These are phyloP conservation scores for Lentinula novae-zelandiae DNA, from an alignment of 1,284 basidiomycete genomes.

Conservation along the genomic window DNA sequence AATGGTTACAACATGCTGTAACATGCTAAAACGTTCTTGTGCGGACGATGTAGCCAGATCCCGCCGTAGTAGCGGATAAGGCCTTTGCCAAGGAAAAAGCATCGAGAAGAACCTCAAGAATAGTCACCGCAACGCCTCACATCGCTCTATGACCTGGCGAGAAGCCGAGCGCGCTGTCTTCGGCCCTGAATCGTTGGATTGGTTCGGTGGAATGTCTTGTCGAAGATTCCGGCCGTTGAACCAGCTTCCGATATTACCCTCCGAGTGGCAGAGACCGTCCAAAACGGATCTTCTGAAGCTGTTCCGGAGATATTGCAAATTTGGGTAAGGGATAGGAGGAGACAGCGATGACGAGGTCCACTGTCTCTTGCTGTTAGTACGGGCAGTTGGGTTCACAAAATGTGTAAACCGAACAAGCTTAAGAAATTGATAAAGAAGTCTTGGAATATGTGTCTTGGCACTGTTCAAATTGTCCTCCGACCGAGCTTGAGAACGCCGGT, in stretches of 20 bases:
- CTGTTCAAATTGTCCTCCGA: background rate
- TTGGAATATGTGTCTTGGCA: background rate
- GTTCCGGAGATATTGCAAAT: background rate
- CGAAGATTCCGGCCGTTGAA: background rate
- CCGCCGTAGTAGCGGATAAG: conserved; percentile 2
- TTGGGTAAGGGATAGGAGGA: background rate
- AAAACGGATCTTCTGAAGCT: background rate
- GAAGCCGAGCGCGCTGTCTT: background rate
- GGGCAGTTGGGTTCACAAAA: background rate
- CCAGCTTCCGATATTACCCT: background rate
- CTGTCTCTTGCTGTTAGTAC: no score
- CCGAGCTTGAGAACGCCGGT: background rate
- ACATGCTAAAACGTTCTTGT: background rate
- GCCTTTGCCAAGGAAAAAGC: background rate
- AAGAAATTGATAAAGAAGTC: background rate
- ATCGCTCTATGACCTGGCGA: background rate
- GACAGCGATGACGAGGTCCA: background rate
- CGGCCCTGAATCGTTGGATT: background rate
- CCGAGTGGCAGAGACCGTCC: background rate
- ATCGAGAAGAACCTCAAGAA: background rate
- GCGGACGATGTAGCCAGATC: background rate
- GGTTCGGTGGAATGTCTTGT: background rate
- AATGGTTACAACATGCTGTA: no score
- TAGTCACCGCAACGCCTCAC: background rate
- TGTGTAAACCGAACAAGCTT: background rate